These are phyloP conservation scores for Corylus heterophylla DNA, from an alignment of 306 rosid genomes.

Conservation along the genomic window DNA sequence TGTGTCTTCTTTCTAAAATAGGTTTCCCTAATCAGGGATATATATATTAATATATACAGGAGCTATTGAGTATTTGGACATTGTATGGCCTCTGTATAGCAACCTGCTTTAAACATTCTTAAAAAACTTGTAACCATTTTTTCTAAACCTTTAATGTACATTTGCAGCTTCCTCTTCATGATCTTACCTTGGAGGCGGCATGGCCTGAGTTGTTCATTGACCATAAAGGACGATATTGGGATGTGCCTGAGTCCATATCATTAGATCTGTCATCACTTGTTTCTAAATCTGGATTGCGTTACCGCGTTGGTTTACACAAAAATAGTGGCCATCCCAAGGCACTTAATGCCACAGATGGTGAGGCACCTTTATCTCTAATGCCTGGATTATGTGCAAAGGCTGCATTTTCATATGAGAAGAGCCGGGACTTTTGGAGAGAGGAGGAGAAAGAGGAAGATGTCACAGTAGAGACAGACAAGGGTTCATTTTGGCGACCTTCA, in stretches of 20 bases:
- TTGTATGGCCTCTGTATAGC: background rate
- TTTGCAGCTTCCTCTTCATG: conserved; percentile 77
- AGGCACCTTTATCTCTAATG: conserved; percentile 51
- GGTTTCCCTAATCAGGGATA: background rate
- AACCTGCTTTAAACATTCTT: background rate
- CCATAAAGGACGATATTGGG: conserved; percentile 90
- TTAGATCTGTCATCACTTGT: conserved; percentile 66
- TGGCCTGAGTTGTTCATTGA: conserved; percentile 90
- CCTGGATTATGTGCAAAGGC: conserved; percentile 88
- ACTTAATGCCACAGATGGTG: conserved; percentile 39
- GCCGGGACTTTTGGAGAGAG: conserved; percentile 64
- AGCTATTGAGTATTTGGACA: background rate
- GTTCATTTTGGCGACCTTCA: conserved; percentile 41
- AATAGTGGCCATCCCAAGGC: conserved; percentile 65
- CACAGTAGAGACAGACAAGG: conserved; percentile 23
- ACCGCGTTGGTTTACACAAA: conserved; percentile 74
- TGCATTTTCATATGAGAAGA: conserved; percentile 66
- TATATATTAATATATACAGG: background rate
- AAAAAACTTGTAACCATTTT: background rate
- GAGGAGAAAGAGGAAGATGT: conserved; percentile 30
- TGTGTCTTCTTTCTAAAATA: background rate
- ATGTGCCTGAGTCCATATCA: conserved; percentile 76
- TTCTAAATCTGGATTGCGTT: conserved; percentile 68
- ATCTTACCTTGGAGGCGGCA: conserved; percentile 78
- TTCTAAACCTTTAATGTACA: conserved; percentile 18